Evolutionary conservation across 352 stramenopile genomes (phyloP), one percentile per base, ranked within the genome.

Genomic region (Globisporangium abappressorium): DNA sequence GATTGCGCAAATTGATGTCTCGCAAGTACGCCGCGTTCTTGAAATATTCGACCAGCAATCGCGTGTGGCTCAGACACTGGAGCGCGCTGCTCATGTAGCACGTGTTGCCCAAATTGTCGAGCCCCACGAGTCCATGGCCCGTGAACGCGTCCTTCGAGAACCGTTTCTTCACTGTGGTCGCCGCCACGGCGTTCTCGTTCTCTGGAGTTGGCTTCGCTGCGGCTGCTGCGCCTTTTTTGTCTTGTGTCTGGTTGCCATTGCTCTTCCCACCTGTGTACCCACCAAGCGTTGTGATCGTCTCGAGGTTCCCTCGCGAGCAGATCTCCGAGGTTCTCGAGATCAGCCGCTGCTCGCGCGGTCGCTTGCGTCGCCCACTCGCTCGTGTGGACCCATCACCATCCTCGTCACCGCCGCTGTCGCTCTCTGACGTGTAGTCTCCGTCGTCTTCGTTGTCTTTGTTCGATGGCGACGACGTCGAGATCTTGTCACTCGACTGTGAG

Each of bases 21-120:
- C 90, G 80, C 33, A 96, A 63, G 72, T 98, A 99, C 49, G 93
- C 87, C 62, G 97, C 93, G 30, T 90, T 96, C 34, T 98, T 84
- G 81, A 99, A 99, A 72, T 99, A 99, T 47, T 97, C 85, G 22
- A 96, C 84, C 1, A 99, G 76, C 62, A 98, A 72, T 12, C 88
- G 80, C 2, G 97, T 99, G 76, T 99, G 94, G 43, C 88, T 97
- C 30, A 99, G 83, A 65, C 97, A 99, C 80, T 99, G 97, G 1
- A 99, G 73, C 5, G 95, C 96, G 53, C 91, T 98, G 71, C 98
- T 99, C 83, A 99, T 97, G 72, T 99, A 99, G 72, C 97, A 99
- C 24, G 98, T 99, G 70, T 99, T 99, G 26, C 97, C 97, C 26
- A 99, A 74, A 69, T 99, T 99, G 65, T 95, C 84, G 2, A 99